phyloP scores from a whole-genome alignment of 2,329 filamentous ascomycete species.

The Penicillium vulpinum region DNA sequence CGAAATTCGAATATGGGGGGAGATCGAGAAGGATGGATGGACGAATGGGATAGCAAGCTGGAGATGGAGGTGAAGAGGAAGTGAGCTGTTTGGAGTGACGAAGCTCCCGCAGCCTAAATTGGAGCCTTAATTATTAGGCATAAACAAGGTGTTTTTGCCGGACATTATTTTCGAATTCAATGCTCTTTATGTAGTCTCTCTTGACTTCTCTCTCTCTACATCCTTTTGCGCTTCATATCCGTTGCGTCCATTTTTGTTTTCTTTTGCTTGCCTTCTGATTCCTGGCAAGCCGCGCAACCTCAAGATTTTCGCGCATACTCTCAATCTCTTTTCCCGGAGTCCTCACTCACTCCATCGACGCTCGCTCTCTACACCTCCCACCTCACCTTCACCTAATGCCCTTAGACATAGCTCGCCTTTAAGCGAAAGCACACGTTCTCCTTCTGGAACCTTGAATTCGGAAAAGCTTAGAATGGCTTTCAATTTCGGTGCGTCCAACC shows the following conservation, averaged over 20 bases:
- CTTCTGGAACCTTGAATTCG: conserved; percentile 37
- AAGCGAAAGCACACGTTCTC: conserved; percentile 39
- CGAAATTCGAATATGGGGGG: background rate
- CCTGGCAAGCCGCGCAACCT: conserved; percentile 24
- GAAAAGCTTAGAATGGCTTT: conserved; percentile 60
- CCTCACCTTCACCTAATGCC: conserved; percentile 42
- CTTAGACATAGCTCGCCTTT: conserved; percentile 33
- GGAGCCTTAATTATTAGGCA: conserved; percentile 27
- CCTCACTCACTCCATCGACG: conserved; percentile 44
- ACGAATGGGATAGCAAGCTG: conserved; percentile 27
- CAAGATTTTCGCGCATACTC: conserved; percentile 49
- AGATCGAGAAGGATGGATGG: conserved; percentile 24
- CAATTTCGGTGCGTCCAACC: conserved; percentile 55
- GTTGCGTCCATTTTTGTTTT: conserved; percentile 9
- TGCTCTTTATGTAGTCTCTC: conserved; percentile 16
- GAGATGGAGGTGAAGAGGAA: conserved; percentile 32
- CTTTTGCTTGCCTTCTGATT: conserved; percentile 21
- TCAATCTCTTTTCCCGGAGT: conserved; percentile 45
- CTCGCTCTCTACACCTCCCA: conserved; percentile 43
- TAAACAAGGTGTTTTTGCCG: conserved; percentile 26
- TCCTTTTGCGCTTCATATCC: conserved; percentile 12
- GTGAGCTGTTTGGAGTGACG: conserved; percentile 41
- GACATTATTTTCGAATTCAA: conserved; percentile 21
- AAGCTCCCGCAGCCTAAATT: conserved; percentile 43
- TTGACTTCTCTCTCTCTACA: conserved; percentile 6